Base-by-base conservation (phyloP, 106 monocot species). In the Narthecium ossifragum region DNA sequence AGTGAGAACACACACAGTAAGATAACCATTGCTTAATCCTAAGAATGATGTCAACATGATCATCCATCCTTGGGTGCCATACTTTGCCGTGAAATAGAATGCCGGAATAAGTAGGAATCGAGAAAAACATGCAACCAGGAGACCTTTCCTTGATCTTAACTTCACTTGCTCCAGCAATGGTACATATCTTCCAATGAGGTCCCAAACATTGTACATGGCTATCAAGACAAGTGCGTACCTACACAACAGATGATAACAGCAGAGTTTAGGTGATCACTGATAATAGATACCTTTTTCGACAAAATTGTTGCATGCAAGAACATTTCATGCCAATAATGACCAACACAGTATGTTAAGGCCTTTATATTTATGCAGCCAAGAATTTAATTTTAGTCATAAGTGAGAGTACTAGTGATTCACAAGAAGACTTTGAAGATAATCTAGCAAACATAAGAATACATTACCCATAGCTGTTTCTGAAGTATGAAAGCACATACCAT, bases 161-260 rank as follows among this genome's bases (percentile, higher is more conserved):
- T 73, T 79, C 34, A 85, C 31, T 3, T 12, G 10, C 34, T 73
- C 37, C 40, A 88, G 40, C 5, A 85, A 51, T 43, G 92, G 88
- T 13, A 70, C 59, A 26, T 74, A 93, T 71, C 92, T 67, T 26
- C 92, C 92, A 31, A 93, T 66, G 45, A 93, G 74, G 68, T 93
- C 92, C 61, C 66, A 78, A 1, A 79, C 73, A 56, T 93, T 93
- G 40, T 79, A 93, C 81, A 78, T 84, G 3, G 88, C 78, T 50
- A 93, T 88, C 67, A 93, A 49, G 12, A 88, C 79, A 61, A 93
- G 81, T 18, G 70, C 81, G 51, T 92, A 92, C 92, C 92, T 92
- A 71, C 43, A 58, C n/a, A n/a, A n/a, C n/a, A n/a, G n/a, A n/a
- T n/a, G n/a, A 26, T 40, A 4, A 53, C 14, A 57, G 11, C 18